Base-by-base conservation (phyloP, 202 grass and related monocot species). In the Setaria italica region DNA sequence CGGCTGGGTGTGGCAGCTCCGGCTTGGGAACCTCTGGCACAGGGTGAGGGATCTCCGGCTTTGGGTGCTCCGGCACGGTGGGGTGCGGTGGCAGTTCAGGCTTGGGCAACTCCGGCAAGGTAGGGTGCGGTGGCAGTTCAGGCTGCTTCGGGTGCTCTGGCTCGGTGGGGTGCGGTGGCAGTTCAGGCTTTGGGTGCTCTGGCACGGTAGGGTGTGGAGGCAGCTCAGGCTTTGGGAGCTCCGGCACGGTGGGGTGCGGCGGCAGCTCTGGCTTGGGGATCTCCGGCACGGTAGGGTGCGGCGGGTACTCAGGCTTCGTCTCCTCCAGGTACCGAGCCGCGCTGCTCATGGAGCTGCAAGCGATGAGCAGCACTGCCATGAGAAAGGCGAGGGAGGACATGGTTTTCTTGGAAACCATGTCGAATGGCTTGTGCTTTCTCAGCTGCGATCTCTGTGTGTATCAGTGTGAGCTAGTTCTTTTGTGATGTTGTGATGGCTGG, bases 311-410 rank as follows among this genome's bases (percentile, higher is more conserved):
- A 11, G 79, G 73, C 63, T 69, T 41, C 4, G 45, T 54, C 78
- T 89, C 87, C 63, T 89, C 82, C 37, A 89, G 64, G 62, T 20
- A 45, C 13, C 88, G n/a, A 7, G 83, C 82, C 13, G 78, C 64
- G 9, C 78, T 85, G 83, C 19, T 82, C 72, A 80, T 80, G 51
- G 46, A 35, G 63, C 78, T 85, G 72, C 83, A 86, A 1, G 39
- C 71, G 46, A 25, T 25, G 25, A 89, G 58, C 29, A 88, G 47
- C 45, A 86, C 35, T 47, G 64, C 88, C 63, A 58, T 0, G 37
- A 89, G 64, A 37, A 89, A 85, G 65, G 75, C 63, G 37, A 85
- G 43, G 1, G 63, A 47, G 17, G 82, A 13, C 76, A 62, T 70
- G 64, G 71, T 54, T 32, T 4, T 70, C 71, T 74, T 90, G n/a